Percentiles rank a stretch among this genome's conserved stretches.
phyloP scores from a whole-genome alignment of 2,329 filamentous ascomycete species.

The Anthostomella pinea region DNA sequence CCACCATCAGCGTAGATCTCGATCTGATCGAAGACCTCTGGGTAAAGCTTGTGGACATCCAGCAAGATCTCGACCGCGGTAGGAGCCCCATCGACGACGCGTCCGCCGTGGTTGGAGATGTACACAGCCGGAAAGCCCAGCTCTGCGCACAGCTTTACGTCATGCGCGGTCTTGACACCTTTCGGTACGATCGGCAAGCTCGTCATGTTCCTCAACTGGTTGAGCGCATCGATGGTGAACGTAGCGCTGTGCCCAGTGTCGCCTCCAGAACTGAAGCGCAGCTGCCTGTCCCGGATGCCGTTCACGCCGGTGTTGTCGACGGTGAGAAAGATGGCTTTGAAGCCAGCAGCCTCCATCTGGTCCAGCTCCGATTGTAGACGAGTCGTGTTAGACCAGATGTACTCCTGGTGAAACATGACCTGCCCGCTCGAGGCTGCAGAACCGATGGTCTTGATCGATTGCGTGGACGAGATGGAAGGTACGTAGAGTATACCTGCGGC shows the following conservation, averaged over 20 bases:
- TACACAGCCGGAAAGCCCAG: slow-evolving; percentile 30
- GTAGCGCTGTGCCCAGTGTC: slow-evolving; percentile 13
- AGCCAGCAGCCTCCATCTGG: too few relatives aligned
- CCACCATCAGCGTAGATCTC: slow-evolving; percentile 35
- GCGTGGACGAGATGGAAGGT: too few relatives aligned
- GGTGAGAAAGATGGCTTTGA: too few relatives aligned
- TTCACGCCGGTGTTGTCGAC: too few relatives aligned
- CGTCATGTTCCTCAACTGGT: slow-evolving; percentile 26
- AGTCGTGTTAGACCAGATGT: too few relatives aligned
- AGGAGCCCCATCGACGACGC: slow-evolving; percentile 32
- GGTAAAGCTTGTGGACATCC: slow-evolving; percentile 28
- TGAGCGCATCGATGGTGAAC: slow-evolving; percentile 19
- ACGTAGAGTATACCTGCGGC: slow-evolving; percentile 49
- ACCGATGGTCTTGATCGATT: too few relatives aligned
- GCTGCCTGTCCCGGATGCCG: too few relatives aligned
- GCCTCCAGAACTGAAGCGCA: too few relatives aligned
- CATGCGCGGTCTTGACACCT: slow-evolving; percentile 34
- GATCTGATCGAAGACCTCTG: slow-evolving; percentile 29
- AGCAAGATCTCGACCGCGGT: slow-evolving; percentile 30
- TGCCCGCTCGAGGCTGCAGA: too few relatives aligned
- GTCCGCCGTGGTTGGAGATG: slow-evolving; percentile 36
- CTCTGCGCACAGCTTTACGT: slow-evolving; percentile 28
- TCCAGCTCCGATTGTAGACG: too few relatives aligned
- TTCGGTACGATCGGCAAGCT: slow-evolving; percentile 31
- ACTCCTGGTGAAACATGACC: too few relatives aligned